A percentile compares a stretch with the other conserved stretches of the same genome.
Evolutionary conservation across 306 rosid genomes (phyloP).

Genomic region (Prunus davidiana): DNA sequence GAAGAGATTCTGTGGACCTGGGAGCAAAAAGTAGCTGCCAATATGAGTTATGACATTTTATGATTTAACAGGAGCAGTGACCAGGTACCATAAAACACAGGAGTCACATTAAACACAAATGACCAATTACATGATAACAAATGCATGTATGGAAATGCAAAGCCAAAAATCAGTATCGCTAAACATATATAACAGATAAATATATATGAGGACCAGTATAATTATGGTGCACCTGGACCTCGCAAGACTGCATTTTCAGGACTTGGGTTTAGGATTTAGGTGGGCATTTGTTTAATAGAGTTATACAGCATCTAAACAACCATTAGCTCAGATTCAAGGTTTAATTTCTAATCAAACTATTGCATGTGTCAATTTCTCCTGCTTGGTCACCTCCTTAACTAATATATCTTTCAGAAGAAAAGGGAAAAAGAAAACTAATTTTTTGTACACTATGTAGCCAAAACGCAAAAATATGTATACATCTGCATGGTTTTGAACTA

Average conservation of each 20-base stretch:
- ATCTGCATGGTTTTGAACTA: neutral
- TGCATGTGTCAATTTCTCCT: no score
- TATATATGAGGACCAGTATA: neutral
- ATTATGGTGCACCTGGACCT: no score
- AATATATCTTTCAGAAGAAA: neutral
- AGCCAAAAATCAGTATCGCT: neutral
- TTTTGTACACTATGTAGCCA: neutral
- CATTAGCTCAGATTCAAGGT: no score
- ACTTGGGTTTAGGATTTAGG: no score
- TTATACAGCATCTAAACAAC: neutral
- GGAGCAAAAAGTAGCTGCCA: conserved; percentile 25
- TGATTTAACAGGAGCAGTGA: conserved; percentile 2
- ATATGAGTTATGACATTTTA: conserved; percentile 4
- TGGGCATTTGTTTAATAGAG: neutral
- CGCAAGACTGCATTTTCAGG: no score
- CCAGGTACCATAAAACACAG: neutral
- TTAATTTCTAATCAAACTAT: no score
- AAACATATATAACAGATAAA: neutral
- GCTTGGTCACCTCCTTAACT: no score
- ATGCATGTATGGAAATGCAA: neutral
- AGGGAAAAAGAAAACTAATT: neutral
- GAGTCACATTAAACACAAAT: neutral
- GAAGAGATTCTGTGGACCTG: conserved; percentile 36
- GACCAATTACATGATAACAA: neutral
- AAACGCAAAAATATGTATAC: neutral